phyloP scores from a whole-genome alignment of 83 land plant species.

The Picea engelmannii region DNA sequence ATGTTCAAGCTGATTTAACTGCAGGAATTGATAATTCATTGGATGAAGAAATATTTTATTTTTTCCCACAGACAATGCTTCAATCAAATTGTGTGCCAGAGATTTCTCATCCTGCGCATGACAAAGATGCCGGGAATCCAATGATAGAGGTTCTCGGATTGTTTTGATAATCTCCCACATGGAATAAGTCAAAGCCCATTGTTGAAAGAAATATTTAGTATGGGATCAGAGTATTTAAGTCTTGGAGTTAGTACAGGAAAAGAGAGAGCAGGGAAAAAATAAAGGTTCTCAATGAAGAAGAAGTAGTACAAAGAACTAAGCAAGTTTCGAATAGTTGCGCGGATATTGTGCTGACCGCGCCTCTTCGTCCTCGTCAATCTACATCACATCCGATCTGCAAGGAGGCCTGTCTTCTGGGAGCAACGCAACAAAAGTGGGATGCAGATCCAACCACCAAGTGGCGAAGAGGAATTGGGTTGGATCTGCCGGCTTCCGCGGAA shows the following conservation, averaged over 20 bases:
- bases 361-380: too few relatives aligned
- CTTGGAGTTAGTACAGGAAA: slow-evolving; percentile 37
- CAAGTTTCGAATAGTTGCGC: slow-evolving; percentile 51
- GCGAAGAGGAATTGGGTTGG: too few relatives aligned
- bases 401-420: too few relatives aligned
- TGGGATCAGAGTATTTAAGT: slow-evolving; percentile 46
- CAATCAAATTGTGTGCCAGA: slow-evolving; percentile 74
- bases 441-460: too few relatives aligned
- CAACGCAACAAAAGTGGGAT: too few relatives aligned
- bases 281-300: slow-evolving; percentile 44
- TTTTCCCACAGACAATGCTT: slow-evolving; percentile 69
- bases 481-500: too few relatives aligned
- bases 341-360: not conserved
- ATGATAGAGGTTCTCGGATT: slow-evolving; percentile 33
- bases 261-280: slow-evolving; percentile 18
- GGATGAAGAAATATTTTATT: slow-evolving; percentile 36
- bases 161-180: slow-evolving; percentile 57
- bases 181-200: slow-evolving; percentile 39
- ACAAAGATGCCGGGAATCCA: slow-evolving; percentile 19
- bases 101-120: slow-evolving; percentile 40
- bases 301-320: slow-evolving; percentile 41
- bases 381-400: too few relatives aligned
- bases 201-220: slow-evolving; percentile 69
- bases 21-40: slow-evolving; percentile 21
- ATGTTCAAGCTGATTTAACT: slow-evolving; percentile 15